Conservation (phyloP, 2,329 filamentous ascomycete species). For the Exophiala mesophila region DNA sequence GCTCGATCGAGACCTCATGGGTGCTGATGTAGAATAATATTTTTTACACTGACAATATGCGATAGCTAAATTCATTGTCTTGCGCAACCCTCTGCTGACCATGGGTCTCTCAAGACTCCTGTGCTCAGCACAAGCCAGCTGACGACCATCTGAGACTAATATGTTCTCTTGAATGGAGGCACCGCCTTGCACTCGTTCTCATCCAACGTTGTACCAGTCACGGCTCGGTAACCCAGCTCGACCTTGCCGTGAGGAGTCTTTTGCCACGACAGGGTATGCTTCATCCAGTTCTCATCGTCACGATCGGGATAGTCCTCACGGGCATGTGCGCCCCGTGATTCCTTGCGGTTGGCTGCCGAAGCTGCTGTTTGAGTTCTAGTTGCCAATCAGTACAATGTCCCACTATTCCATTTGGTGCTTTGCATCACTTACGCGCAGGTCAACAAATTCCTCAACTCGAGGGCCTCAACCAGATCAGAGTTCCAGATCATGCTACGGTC, state of each 20-base stretch:
- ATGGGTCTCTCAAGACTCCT: conserved; percentile 3
- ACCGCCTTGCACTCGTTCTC: conserved; percentile 95
- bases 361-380: conserved; percentile 72
- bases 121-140: neutral
- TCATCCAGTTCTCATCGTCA: conserved; percentile 98
- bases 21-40: neutral
- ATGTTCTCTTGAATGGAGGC: conserved; percentile 79
- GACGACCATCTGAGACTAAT: conserved; percentile 29
- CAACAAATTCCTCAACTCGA: conserved; percentile 90
- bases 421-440: conserved; percentile 77
- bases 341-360: conserved; percentile 87
- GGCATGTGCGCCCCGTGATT: conserved; percentile 94
- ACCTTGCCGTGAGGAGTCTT: conserved; percentile 84
- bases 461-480: conserved; percentile 90
- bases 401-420: too few relatives aligned
- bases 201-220: conserved; percentile 78
- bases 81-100: too few relatives aligned
- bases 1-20: neutral
- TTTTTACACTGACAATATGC: too few relatives aligned
- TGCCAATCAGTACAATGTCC: too few relatives aligned
- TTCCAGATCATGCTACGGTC: conserved; percentile 99
- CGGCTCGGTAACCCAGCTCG: conserved; percentile 78
- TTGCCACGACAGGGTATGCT: conserved; percentile 97
- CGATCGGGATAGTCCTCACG: conserved; percentile 94
- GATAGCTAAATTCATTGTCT: too few relatives aligned